These are phyloP conservation scores for Sanghuangporus baumii DNA, from an alignment of 1,284 basidiomycete species.

Conservation along the genomic window DNA sequence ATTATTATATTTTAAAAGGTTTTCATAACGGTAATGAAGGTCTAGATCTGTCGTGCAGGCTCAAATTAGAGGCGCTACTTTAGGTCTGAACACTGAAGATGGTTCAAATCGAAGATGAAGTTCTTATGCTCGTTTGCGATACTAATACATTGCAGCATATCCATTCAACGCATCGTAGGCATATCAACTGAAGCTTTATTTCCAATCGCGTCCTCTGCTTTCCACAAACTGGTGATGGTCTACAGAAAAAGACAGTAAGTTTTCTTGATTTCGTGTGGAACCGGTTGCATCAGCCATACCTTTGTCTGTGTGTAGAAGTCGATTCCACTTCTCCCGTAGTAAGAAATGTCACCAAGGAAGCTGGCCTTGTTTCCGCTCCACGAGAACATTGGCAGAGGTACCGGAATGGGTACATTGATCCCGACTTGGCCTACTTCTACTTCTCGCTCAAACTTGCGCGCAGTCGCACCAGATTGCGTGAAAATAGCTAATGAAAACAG, in stretches of 20 bases:
- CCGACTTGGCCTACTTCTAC: slow-evolving; percentile 93
- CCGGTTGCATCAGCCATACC: slow-evolving; percentile 31
- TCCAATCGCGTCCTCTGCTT: slow-evolving; percentile 73
- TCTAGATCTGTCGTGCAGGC: background rate
- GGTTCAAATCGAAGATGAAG: background rate
- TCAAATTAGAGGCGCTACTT: background rate
- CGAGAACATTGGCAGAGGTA: slow-evolving; percentile 88
- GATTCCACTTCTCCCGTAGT: slow-evolving; percentile 86
- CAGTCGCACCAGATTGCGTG: slow-evolving; percentile 94
- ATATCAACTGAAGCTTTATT: slow-evolving; percentile 76
- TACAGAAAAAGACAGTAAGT: slow-evolving; percentile 24
- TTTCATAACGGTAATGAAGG: background rate
- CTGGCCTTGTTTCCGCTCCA: slow-evolving; percentile 92
- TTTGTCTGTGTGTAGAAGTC: slow-evolving; percentile 92
- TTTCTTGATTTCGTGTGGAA: background rate
- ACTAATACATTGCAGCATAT: background rate
- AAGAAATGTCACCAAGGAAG: slow-evolving; percentile 82
- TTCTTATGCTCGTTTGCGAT: background rate
- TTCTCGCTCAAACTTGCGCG: slow-evolving; percentile 86
- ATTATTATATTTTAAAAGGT: background rate
- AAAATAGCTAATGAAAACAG: slow-evolving; percentile 61
- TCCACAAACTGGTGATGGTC: slow-evolving; percentile 83
- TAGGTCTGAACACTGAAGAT: background rate
- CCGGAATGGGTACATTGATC: slow-evolving; percentile 91
- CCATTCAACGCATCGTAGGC: slow-evolving; percentile 47